Evolutionary conservation across 257 asterid genomes (phyloP).

Genomic region (Pogostemon cablin): DNA sequence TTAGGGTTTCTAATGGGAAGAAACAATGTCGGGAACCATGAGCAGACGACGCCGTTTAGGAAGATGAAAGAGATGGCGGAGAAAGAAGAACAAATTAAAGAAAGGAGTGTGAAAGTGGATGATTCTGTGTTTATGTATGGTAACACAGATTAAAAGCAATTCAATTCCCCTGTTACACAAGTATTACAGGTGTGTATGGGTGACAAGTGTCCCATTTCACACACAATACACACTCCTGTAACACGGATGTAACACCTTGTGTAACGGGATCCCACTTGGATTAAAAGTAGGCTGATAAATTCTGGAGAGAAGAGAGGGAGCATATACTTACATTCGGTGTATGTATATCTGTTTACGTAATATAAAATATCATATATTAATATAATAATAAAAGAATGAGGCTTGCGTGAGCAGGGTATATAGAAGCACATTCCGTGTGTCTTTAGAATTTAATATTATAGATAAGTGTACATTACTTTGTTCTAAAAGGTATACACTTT

Average conservation of each 20-base stretch:
- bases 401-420: too few relatives aligned
- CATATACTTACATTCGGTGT: not conserved
- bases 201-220: too few relatives aligned
- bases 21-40: conserved; percentile 55
- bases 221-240: too few relatives aligned
- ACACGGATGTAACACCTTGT: too few relatives aligned
- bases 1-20: conserved; percentile 49
- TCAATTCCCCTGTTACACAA: too few relatives aligned
- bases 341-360: not conserved
- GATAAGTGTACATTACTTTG: too few relatives aligned
- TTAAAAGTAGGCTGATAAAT: conserved; percentile 26
- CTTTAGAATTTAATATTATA: too few relatives aligned
- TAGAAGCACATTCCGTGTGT: too few relatives aligned
- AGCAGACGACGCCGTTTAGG: conserved; percentile 23
- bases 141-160: conserved; percentile 1
- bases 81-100: conserved; percentile 23
- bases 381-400: too few relatives aligned
- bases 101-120: conserved; percentile 15
- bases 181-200: too few relatives aligned
- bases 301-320: conserved; percentile 25
- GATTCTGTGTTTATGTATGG: conserved; percentile 30
- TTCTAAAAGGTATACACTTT: too few relatives aligned
- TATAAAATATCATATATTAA: not conserved
- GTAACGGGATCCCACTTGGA: too few relatives aligned
- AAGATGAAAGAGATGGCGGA: conserved; percentile 8